A percentile compares a stretch with the other conserved stretches of the same genome.
These are phyloP conservation scores for Beauveria bassiana DNA, from an alignment of 2,329 filamentous ascomycete genomes.

Conservation along the genomic window DNA sequence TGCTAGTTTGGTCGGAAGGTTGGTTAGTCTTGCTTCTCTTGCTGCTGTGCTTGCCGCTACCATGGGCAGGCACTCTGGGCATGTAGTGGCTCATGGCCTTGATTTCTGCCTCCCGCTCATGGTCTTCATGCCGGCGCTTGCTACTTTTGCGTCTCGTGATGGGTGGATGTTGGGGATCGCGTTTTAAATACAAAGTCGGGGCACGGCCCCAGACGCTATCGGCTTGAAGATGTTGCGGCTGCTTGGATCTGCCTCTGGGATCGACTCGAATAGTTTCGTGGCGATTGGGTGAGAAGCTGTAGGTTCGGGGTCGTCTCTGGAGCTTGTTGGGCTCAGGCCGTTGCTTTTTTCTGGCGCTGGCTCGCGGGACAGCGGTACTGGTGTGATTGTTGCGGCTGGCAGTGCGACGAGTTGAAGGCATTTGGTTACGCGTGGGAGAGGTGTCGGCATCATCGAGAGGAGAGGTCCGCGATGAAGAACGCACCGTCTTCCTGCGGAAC, in stretches of 20 bases:
- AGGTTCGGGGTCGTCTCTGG: constrained; percentile 40
- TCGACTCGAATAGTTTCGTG: constrained; percentile 44
- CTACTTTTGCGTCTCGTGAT: constrained; percentile 63
- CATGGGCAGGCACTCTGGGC: constrained; percentile 49
- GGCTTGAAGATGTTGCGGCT: constrained; percentile 10
- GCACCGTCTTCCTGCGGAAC: constrained; percentile 53
- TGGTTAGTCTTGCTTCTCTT: constrained; percentile 53
- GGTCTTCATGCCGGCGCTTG: constrained; percentile 69
- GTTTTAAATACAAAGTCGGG: constrained; percentile 54
- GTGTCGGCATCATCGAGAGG: constrained; percentile 42
- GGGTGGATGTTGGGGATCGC: constrained; percentile 41
- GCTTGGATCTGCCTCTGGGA: constrained; percentile 16
- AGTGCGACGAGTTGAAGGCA: neutral
- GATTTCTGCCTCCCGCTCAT: constrained; percentile 78
- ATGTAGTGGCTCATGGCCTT: constrained; percentile 70
- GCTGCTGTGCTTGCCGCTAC: constrained; percentile 54
- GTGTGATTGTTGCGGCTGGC: constrained; percentile 24
- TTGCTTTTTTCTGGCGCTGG: constrained; percentile 31
- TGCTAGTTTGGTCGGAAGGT: constrained; percentile 45
- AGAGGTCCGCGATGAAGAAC: constrained; percentile 48
- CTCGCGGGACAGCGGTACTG: constrained; percentile 21
- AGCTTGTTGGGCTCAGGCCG: constrained; percentile 41
- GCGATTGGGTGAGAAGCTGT: constrained; percentile 56
- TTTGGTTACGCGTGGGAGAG: constrained; percentile 15
- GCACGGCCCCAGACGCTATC: constrained; percentile 24